Evolutionary conservation across 1,284 basidiomycete genomes (phyloP).

Genomic region (Testicularia cyperi): DNA sequence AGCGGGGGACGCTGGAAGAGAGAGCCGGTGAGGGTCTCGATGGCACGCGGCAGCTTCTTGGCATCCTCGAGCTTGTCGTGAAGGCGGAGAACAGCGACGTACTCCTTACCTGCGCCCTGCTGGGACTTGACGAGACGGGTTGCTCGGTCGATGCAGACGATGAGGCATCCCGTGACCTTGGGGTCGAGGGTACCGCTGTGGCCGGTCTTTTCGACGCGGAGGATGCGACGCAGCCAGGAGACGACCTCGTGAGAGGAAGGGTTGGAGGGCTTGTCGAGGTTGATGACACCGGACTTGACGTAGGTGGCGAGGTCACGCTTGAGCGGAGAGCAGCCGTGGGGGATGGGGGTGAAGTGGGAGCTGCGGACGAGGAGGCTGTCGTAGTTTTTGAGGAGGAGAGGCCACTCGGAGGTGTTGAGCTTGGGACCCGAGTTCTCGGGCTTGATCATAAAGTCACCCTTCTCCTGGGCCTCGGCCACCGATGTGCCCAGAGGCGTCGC

Average conservation of each 20-base stretch:
- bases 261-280: slow-evolving; percentile 99
- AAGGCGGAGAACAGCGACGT: slow-evolving; percentile 91
- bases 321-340: slow-evolving; percentile 82
- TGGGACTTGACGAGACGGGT: slow-evolving; percentile 99
- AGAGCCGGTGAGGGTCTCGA: slow-evolving; percentile 96
- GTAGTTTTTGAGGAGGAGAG: slow-evolving; percentile 96
- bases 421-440: slow-evolving; percentile 60
- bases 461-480: slow-evolving; percentile 43
- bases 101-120: slow-evolving; percentile 97
- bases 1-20: slow-evolving; percentile 98
- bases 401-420: slow-evolving; percentile 92
- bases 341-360: slow-evolving; percentile 97
- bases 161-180: slow-evolving; percentile 97
- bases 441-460: slow-evolving; percentile 61
- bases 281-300: slow-evolving; percentile 97
- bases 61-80: slow-evolving; percentile 81
- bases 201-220: slow-evolving; percentile 96
- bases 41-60: slow-evolving; percentile 82
- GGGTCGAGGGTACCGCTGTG: slow-evolving; percentile 97
- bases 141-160: slow-evolving; percentile 99
- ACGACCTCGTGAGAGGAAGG: slow-evolving; percentile 99
- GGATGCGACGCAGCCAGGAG: slow-evolving; percentile 93
- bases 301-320: slow-evolving; percentile 89
- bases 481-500: slow-evolving; percentile 36
- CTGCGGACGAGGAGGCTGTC: slow-evolving; percentile 76